Base-by-base conservation (phyloP, 2,329 filamentous ascomycete genomes). In the Diaporthe ampelina region DNA sequence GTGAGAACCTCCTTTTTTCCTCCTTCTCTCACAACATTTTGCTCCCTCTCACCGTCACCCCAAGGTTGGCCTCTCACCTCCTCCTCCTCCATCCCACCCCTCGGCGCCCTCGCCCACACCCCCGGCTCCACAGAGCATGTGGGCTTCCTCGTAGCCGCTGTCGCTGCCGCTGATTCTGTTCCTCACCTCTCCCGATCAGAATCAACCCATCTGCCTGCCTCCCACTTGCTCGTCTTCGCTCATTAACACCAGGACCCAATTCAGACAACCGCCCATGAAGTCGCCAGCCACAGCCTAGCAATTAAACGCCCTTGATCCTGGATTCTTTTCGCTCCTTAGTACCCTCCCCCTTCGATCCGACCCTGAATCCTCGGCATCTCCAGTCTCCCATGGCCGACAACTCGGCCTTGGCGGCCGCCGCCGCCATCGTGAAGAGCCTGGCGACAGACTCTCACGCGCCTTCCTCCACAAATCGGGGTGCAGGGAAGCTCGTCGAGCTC, bases 401-500 rank as follows among this genome's bases (percentile, higher is more conserved):
- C 79, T 84, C 87, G 80, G 87, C 87, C 78, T 83, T 91, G 81
- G 85, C 84, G 78, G 88, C 88, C 59, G 86, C 87, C 50, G 86
- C 88, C 78, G 85, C 88, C 79, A 85, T 91, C 77, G 84, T 91
- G 77, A 86, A 87, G 78, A 85, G 84, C 76, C 83, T 91, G 75
- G 89, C 88, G 74, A 81, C 82, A 76, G 84, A 86, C 74, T 81
- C 84, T 43, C 84, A 83, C 76, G 81, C 83, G 65, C 61, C 72
- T 78, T 82, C 52, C 79, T 81, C 76, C 81, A 84, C 68, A 82
- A 84, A 69, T 81, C 85, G 75, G 21, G 43, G 56, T 73, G 81
- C 84, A 74, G 84, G 83, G 68, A 85, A 84, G 74, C 86, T 89
- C 77, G 88, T 96, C 80, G 89, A 89, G 76, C 89, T 98, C 32